phyloP scores from a whole-genome alignment of 1,139 yeast species.

The Candida tropicalis region DNA sequence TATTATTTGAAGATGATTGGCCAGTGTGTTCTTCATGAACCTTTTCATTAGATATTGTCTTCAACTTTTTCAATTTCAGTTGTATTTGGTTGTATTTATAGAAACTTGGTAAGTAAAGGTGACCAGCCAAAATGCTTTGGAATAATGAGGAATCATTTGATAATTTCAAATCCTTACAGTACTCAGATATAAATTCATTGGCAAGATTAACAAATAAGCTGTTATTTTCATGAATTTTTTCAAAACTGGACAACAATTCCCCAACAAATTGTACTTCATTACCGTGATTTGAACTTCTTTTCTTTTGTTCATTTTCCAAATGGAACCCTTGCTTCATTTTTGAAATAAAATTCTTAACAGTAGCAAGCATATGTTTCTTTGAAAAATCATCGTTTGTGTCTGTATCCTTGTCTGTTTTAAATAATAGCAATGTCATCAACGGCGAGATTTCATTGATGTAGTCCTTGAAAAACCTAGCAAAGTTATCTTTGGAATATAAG shows the following conservation, averaged over 20 bases:
- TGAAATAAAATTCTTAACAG: conserved; percentile 26
- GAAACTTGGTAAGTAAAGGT: conserved; percentile 70
- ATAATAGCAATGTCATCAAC: conserved; percentile 53
- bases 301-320: conserved; percentile 19
- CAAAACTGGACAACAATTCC: conserved; percentile 39
- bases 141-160: conserved; percentile 74
- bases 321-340: conserved; percentile 30
- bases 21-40: conserved; percentile 7
- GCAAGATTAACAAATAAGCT: conserved; percentile 40
- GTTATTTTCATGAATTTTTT: conserved; percentile 36
- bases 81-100: conserved; percentile 61
- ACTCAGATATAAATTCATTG: conserved; percentile 64
- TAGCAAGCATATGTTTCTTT: conserved; percentile 21
- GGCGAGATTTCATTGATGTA: conserved; percentile 52
- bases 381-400: conserved; percentile 20
- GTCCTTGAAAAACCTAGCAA: conserved; percentile 45
- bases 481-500: conserved; percentile 55
- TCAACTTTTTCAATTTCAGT: conserved; percentile 29
- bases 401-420: conserved; percentile 21
- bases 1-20: conserved; percentile 3
- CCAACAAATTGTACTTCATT: conserved; percentile 43
- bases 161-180: conserved; percentile 62
- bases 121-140: conserved; percentile 69
- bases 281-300: conserved; percentile 19
- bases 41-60: conserved; percentile 31